These are phyloP conservation scores for Backusella parvicylindrica DNA, from an alignment of 192 early-diverging fungal genomes.

Conservation along the genomic window DNA sequence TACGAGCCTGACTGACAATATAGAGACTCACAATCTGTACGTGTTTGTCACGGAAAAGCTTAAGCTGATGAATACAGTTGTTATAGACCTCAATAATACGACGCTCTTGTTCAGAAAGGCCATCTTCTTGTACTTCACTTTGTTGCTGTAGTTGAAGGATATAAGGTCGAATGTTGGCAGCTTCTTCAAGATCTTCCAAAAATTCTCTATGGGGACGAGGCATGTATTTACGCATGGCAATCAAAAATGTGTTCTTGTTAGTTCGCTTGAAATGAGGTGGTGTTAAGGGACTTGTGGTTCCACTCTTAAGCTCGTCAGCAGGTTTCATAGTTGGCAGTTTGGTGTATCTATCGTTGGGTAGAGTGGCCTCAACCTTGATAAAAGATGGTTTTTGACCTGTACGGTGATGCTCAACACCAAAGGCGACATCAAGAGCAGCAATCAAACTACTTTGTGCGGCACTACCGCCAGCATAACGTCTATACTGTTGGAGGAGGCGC, in stretches of 20 bases:
- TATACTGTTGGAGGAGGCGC: conserved; percentile 54
- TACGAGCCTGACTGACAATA: conserved; percentile 80
- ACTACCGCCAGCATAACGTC: conserved; percentile 85
- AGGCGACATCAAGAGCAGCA: conserved; percentile 83
- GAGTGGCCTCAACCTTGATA: neutral
- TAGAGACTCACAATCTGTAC: conserved; percentile 91
- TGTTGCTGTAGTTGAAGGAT: conserved; percentile 40
- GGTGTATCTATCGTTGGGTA: conserved; percentile 32
- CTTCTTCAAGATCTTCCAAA: conserved; percentile 68
- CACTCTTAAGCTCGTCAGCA: conserved; percentile 24
- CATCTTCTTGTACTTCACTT: neutral
- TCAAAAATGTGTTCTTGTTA: conserved; percentile 68
- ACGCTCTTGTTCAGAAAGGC: conserved; percentile 23
- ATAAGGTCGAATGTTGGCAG: conserved; percentile 65
- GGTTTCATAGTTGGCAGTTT: conserved; percentile 25
- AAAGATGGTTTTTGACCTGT: conserved; percentile 45
- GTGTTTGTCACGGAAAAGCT: conserved; percentile 86
- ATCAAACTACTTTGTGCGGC: conserved; percentile 94
- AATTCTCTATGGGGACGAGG: conserved; percentile 85
- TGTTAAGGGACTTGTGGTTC: neutral
- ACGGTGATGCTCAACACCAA: conserved; percentile 87
- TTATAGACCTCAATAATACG: conserved; percentile 72
- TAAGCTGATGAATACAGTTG: conserved; percentile 74
- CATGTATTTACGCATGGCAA: conserved; percentile 93
- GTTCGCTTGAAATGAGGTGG: conserved; percentile 16